phyloP scores from a whole-genome alignment of 306 rosid genomes.

The Quercus bicolor region DNA sequence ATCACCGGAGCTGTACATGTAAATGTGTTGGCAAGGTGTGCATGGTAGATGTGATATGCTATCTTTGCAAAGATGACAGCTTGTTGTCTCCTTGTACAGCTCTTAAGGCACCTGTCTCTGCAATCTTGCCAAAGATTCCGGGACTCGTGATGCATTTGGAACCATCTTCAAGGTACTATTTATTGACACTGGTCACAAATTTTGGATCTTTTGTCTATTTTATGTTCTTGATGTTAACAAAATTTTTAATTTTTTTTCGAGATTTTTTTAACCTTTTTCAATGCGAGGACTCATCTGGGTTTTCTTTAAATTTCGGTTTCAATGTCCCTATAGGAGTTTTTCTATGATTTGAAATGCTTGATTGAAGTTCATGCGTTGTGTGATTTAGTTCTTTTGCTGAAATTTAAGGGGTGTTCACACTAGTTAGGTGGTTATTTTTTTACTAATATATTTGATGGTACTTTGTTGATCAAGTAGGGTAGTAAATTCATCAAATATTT shows the following conservation, averaged over 20 bases:
- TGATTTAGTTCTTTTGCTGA: not conserved
- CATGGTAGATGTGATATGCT: slow-evolving; percentile 81
- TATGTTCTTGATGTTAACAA: not conserved
- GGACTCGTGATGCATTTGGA: slow-evolving; percentile 59
- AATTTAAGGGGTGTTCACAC: not conserved
- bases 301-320: not conserved
- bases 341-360: not conserved
- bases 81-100: slow-evolving; percentile 62
- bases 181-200: not conserved
- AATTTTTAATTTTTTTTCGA: not conserved
- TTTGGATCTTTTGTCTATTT: not conserved
- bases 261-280: not conserved
- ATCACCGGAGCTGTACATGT: slow-evolving; percentile 17
- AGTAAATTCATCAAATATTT: too few species aligned
- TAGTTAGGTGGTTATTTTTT: too few species aligned
- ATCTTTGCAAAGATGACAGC: slow-evolving; percentile 50
- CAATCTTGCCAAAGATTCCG: slow-evolving; percentile 35
- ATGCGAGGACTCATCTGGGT: not conserved
- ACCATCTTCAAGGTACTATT: slow-evolving; percentile 66
- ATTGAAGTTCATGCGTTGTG: not conserved
- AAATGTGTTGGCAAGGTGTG: slow-evolving; percentile 75
- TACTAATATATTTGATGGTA: too few species aligned
- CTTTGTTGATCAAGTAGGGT: too few species aligned
- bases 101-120: slow-evolving; percentile 60
- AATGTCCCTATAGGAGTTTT: not conserved